Percentiles rank a stretch among this genome's conserved stretches.
phyloP scores from a whole-genome alignment of 768 basidiomycete species.

The Hortiboletus flavorubellus region DNA sequence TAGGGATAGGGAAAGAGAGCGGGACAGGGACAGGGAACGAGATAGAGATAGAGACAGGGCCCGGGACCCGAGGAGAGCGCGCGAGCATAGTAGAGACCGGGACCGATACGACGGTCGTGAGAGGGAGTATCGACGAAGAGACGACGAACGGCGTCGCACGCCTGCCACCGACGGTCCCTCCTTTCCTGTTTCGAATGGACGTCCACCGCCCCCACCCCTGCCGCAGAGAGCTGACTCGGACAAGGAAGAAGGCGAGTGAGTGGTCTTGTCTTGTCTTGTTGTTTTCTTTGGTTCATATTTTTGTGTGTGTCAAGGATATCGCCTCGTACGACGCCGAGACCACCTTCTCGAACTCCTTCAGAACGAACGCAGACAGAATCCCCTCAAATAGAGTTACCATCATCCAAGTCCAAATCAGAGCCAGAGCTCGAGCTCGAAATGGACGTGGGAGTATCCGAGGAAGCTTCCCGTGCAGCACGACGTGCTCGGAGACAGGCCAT shows the following conservation, averaged over 20 bases:
- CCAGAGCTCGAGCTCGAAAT: conserved; percentile 53
- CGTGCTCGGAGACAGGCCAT: conserved; percentile 74
- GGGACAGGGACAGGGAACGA: conserved; percentile 35
- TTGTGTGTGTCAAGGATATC: conserved; percentile 52
- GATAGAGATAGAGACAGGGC: too few relatives aligned
- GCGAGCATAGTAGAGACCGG: conserved; percentile 27
- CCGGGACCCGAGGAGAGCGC: conserved; percentile 32
- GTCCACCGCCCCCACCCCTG: conserved; percentile 8
- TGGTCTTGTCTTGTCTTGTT: conserved; percentile 26
- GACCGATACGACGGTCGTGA: conserved; percentile 28
- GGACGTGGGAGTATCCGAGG: conserved; percentile 48
- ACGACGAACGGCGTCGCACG: conserved; percentile 29
- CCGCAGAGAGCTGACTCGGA: conserved; percentile 48
- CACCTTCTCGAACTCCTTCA: conserved; percentile 26
- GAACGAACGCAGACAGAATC: conserved; percentile 12
- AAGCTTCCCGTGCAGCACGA: conserved; percentile 62
- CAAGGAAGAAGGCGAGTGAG: conserved; percentile 93
- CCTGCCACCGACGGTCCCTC: conserved; percentile 10
- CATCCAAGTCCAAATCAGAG: conserved; percentile 29
- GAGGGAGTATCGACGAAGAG: conserved; percentile 29
- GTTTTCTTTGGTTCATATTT: conserved; percentile 11
- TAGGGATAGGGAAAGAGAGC: conserved; percentile 32
- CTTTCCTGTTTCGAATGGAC: conserved; percentile 20
- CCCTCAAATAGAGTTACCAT: conserved; percentile 19
- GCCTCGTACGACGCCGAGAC: conserved; percentile 41